phyloP scores from a whole-genome alignment of 768 basidiomycete genomes.

The Tulasnella sp. region DNA sequence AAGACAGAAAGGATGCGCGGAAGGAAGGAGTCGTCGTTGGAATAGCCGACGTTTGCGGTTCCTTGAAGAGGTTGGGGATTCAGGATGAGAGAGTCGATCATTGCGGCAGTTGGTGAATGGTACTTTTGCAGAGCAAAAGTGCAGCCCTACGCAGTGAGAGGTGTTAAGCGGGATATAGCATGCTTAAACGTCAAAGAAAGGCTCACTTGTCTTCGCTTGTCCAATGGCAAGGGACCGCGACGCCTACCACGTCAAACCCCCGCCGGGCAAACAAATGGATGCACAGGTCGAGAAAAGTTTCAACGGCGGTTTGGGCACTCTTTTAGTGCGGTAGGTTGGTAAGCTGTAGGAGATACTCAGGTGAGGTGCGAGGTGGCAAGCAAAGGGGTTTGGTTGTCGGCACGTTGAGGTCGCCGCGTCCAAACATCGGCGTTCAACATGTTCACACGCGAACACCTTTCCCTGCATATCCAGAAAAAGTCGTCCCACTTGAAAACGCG shows the following conservation, averaged over 20 bases:
- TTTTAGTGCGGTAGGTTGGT: not conserved
- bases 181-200: not conserved
- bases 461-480: not conserved
- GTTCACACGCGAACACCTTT: not conserved
- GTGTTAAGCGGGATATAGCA: not conserved
- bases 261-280: not conserved
- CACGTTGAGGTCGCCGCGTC: not conserved
- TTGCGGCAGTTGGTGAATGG: not conserved
- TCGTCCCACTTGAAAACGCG: too few species aligned
- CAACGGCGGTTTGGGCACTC: not conserved
- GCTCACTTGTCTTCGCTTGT: not conserved
- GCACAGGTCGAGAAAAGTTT: not conserved
- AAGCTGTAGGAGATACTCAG: not conserved
- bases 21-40: slow-evolving; percentile 17
- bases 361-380: not conserved
- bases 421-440: not conserved
- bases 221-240: not conserved
- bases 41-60: not conserved
- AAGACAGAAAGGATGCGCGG: slow-evolving; percentile 56
- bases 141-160: not conserved
- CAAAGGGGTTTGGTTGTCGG: not conserved
- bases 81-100: slow-evolving; percentile 18
- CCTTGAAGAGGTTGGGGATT: slow-evolving; percentile 5
- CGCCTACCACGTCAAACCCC: not conserved
- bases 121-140: not conserved